Evolutionary conservation across 1,284 basidiomycete species (phyloP), one percentile per base, ranked within the genome.

Genomic region (Neonothopanus nambi): DNA sequence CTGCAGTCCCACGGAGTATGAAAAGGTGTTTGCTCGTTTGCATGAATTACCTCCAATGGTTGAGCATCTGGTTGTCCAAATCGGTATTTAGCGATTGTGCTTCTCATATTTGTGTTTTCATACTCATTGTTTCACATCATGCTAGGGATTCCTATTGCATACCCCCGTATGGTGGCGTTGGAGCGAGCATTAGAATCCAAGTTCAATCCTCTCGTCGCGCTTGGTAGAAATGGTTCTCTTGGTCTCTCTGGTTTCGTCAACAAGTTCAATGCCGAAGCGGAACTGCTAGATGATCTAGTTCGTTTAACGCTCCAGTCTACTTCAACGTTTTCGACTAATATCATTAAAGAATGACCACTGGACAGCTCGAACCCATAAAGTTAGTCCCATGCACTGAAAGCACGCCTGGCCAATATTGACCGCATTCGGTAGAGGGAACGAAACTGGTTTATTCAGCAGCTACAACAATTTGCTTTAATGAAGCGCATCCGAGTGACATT

Each of bases 141-240:
- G 18, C 23, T 45, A 84, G 82, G 87, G 9, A 84, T 91, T 48
- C 89, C 89, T 0, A 88, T 89, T 59, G 91, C 91, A 8, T 96
- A 97, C 68, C 94, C 95, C 18, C 86, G 95, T 45, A 92, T 97
- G 91, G 91, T 92, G 2, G 94, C 95, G 67, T 72, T 96, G 57
- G 89, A 91, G 68, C 77, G 69, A 35, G 79, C 85, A n/a, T 72
- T 96, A 36, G 88, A 88, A 40, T 86, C 82, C 43, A 94, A 89
- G 68, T 76, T 87, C 50, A 96, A 96, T 65, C 93, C 94, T 1
- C 69, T 95, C 44, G 83, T 88, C 30, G 79, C 84, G 2, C 74
- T 95, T 9, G 89, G 87, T 2, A 80, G 79, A 63, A 69, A 70
- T 40, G 85, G 86, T 3, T 72, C 77, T 0, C 59, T 90, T 45